A percentile compares a stretch with the other conserved stretches of the same genome.
These are phyloP conservation scores for Capronia americana DNA, from an alignment of 2,329 filamentous ascomycete species.

Conservation along the genomic window DNA sequence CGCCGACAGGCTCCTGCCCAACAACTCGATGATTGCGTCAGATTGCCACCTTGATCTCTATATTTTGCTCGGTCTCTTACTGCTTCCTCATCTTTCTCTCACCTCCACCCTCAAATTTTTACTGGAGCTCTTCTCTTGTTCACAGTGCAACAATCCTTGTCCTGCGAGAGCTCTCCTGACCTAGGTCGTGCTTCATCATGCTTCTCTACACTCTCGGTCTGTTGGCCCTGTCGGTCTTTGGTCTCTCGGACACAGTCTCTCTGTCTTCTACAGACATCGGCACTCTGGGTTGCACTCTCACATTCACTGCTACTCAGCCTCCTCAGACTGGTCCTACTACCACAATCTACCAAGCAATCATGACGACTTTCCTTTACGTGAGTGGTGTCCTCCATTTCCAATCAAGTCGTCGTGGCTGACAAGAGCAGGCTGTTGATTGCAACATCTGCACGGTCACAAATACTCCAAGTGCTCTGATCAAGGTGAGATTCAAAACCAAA, in stretches of 20 bases:
- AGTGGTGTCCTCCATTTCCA: not conserved
- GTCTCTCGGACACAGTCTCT: conserved; percentile 21
- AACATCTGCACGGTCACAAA: conserved; percentile 38
- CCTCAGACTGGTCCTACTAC: conserved; percentile 37
- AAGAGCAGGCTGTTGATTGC: conserved; percentile 37
- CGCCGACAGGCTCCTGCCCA: not conserved
- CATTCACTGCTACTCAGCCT: conserved; percentile 33
- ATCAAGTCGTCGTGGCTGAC: conserved; percentile 8
- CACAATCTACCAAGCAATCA: conserved; percentile 36
- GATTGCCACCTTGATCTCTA: conserved; percentile 1
- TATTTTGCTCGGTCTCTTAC: conserved; percentile 4
- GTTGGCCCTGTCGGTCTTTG: conserved; percentile 21
- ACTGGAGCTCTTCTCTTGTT: conserved; percentile 5
- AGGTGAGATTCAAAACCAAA: conserved; percentile 22
- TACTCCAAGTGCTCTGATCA: conserved; percentile 25
- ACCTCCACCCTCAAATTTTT: conserved; percentile 8
- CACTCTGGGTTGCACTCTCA: conserved; percentile 32
- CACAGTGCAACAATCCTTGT: conserved; percentile 8
- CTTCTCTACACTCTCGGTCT: conserved; percentile 23
- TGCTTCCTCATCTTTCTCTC: conserved; percentile 13
- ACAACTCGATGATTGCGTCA: not conserved
- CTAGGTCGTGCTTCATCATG: conserved; percentile 20
- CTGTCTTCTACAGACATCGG: conserved; percentile 1
- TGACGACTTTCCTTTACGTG: conserved; percentile 37
- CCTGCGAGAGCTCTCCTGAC: conserved; percentile 14